Evolutionary conservation across 139 green algal species (phyloP), one percentile per base, ranked within the genome.

Genomic region (Gonium pectorale): DNA sequence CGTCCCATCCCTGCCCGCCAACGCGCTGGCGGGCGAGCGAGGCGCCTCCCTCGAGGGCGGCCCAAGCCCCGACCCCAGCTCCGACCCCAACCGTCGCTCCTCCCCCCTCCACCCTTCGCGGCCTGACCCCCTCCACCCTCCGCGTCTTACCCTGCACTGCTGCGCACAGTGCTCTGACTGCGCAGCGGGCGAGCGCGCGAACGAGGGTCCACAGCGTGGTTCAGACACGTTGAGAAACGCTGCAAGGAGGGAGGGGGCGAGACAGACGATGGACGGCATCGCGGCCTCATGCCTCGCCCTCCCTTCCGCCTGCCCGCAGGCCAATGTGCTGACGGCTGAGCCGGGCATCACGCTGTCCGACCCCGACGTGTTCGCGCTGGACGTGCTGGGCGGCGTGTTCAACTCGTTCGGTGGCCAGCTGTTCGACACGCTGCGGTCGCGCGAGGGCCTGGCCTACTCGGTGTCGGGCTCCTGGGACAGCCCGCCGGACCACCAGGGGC

Each of bases 391-490:
- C 33, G 52, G 72, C 9, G 85, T 95, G 21, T 90, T 97, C 71
- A 98, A 97, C 80, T 89, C 74, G 33, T 98, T 98, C 86, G 95
- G 95, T 0, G 94, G 94, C 8, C 44, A 86, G 37, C 92, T 98
- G 4, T 98, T 98, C 79, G 90, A 98, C 83, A 62, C 92, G 72
- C 79, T 94, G 64, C 89, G 94, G n/a, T 91, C 88, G 1, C 84
- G 90, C 35, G 89, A 96, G 85, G 95, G 95, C 0, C 88, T 98
- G 70, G 94, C 94, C 24, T 98, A 98, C 87, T 91, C 66, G 22
- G 92, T 98, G 0, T 85, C 51, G 29, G 94, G 88, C 33, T 81
- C 80, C 46, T 98, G 94, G 94, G 86, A 94, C 38, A 84, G 75
- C 19, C 92, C 95, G 7, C 63, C 88, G 24, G 94, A 97, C 74